These are phyloP conservation scores for Usnea hakonensis DNA, from an alignment of 495 filamentous ascomycete genomes.

Conservation along the genomic window DNA sequence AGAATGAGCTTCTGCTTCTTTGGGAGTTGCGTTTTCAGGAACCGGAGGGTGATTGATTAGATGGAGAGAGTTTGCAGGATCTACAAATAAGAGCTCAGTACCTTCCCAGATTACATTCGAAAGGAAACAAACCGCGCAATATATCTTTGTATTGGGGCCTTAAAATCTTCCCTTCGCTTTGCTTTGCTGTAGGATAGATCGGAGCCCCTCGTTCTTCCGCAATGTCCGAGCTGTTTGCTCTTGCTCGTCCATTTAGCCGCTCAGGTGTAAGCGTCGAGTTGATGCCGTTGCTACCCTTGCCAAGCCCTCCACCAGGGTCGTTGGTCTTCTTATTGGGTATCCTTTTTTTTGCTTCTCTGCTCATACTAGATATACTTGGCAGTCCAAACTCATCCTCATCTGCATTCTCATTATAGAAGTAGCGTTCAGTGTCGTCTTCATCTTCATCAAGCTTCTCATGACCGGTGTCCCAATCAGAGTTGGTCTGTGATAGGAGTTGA, in stretches of 20 bases:
- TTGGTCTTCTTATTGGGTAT: conserved; percentile 39
- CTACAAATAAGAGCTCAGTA: conserved; percentile 34
- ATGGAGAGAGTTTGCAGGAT: conserved; percentile 92
- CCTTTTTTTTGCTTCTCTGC: conserved; percentile 54
- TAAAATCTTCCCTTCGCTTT: conserved; percentile 85
- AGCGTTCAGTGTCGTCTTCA: conserved; percentile 57
- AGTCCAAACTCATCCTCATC: conserved; percentile 94
- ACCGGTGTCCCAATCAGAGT: conserved; percentile 66
- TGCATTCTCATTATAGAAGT: conserved; percentile 63
- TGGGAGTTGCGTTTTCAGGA: conserved; percentile 65
- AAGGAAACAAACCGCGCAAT: conserved; percentile 51
- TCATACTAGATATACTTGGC: conserved; percentile 82
- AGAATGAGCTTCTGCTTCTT: conserved; percentile 79
- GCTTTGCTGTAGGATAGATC: conserved; percentile 78
- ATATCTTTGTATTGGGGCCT: conserved; percentile 97
- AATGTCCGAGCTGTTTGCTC: conserved; percentile 80
- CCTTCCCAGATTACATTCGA: background rate
- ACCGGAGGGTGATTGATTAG: conserved; percentile 80
- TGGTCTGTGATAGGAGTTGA: conserved; percentile 63
- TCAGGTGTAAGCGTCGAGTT: conserved; percentile 32
- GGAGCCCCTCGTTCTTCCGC: conserved; percentile 83
- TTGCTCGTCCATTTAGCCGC: conserved; percentile 31
- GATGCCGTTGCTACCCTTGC: conserved; percentile 23
- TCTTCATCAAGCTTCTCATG: conserved; percentile 44
- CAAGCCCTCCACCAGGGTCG: conserved; percentile 37